phyloP scores from a whole-genome alignment of 371 early-diverging fungal species.

The Rhizopus arrhizus region DNA sequence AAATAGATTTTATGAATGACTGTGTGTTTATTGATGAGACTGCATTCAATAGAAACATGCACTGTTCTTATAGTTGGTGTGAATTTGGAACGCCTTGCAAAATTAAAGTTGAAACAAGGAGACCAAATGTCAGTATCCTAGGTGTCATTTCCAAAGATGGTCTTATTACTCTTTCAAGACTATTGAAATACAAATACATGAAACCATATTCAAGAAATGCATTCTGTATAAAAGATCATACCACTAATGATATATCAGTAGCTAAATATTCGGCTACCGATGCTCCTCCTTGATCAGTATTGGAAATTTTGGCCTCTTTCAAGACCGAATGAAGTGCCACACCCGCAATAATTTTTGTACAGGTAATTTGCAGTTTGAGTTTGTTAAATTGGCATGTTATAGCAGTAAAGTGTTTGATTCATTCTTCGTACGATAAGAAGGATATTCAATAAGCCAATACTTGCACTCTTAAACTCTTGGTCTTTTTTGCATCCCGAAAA shows the following conservation, averaged over 20 bases:
- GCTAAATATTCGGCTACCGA: constrained; percentile 6
- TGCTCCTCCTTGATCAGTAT: constrained; percentile 6
- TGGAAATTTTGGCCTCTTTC: constrained; percentile 8
- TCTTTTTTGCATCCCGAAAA: constrained; percentile 9
- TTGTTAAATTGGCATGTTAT: constrained; percentile 14
- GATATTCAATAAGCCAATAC: constrained; percentile 10
- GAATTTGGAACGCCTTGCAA: constrained; percentile 9
- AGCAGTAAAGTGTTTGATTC: constrained; percentile 8
- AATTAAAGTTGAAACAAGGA: constrained; percentile 15
- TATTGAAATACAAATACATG: no score
- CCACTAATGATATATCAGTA: neutral
- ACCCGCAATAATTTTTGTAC: constrained; percentile 14
- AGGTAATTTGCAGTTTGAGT: constrained; percentile 8
- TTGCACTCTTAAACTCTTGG: constrained; percentile 14
- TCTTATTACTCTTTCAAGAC: constrained; percentile 7
- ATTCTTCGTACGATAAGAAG: constrained; percentile 8
- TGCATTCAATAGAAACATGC: constrained; percentile 22
- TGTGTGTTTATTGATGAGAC: constrained; percentile 25
- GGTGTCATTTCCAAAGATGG: constrained; percentile 11
- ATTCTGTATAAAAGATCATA: neutral
- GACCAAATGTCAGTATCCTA: constrained; percentile 10
- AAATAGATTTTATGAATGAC: constrained; percentile 16
- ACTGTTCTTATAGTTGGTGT: constrained; percentile 5
- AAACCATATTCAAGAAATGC: neutral
- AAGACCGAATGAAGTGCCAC: constrained; percentile 7